phyloP scores from a whole-genome alignment of 352 stramenopile species.

The Globisporangium cederbergense region DNA sequence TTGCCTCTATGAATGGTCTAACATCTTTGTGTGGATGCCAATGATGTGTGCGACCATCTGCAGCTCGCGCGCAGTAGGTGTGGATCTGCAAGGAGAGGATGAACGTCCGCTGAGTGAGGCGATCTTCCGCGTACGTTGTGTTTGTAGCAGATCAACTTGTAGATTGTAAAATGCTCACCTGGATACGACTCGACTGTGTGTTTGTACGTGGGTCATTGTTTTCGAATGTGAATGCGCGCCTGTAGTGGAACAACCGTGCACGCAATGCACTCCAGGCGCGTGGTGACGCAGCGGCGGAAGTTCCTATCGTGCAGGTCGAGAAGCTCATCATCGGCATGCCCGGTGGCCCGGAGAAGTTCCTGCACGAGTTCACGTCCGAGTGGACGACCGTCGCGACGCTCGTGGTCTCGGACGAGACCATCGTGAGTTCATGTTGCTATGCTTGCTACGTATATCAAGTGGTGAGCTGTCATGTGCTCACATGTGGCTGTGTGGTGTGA shows the following conservation, averaged over 20 bases:
- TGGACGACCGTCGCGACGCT: conserved; percentile 54
- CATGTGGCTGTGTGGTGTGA: not conserved
- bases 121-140: conserved; percentile 53
- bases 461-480: not conserved
- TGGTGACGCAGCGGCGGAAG: not conserved
- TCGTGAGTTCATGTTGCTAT: conserved; percentile 28
- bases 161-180: not conserved
- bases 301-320: conserved; percentile 18
- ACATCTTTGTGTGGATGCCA: not conserved
- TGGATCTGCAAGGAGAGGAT: conserved; percentile 24
- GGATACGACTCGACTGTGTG: not conserved
- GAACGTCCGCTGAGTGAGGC: conserved; percentile 27
- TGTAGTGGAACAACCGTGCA: conserved; percentile 47
- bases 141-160: not conserved
- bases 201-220: not conserved
- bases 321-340: conserved; percentile 49
- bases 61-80: conserved; percentile 49
- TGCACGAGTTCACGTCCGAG: conserved; percentile 35
- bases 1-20: no score
- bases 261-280: conserved; percentile 20
- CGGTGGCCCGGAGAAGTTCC: conserved; percentile 41
- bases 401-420: conserved; percentile 42
- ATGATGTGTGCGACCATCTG: not conserved
- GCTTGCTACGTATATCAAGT: not conserved
- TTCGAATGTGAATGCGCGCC: not conserved